phyloP scores from a whole-genome alignment of 2,329 filamentous ascomycete species.

The Fusarium marasasianum region DNA sequence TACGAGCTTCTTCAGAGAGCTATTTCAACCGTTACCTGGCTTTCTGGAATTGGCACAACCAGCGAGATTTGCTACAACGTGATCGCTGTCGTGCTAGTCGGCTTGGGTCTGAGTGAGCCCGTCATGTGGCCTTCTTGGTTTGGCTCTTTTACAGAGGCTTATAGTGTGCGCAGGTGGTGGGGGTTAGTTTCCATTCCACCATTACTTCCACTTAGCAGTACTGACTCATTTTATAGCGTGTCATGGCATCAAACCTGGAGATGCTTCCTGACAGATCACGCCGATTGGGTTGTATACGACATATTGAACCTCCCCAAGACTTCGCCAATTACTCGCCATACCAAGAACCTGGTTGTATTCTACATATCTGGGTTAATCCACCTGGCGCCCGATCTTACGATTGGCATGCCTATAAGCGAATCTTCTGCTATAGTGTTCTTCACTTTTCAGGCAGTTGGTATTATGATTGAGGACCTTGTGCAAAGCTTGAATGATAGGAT shows the following conservation, averaged over 20 bases:
- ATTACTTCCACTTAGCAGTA: accelerated
- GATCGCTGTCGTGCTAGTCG: not conserved
- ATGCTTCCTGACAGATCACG: not conserved
- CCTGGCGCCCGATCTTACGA: not conserved
- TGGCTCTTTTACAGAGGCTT: not conserved
- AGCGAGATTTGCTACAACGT: not conserved
- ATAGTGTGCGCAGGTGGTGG: not conserved
- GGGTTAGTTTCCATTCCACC: not conserved
- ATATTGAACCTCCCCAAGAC: not conserved
- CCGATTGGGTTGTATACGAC: not conserved
- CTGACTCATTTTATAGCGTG: not conserved
- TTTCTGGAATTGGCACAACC: not conserved
- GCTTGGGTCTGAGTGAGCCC: not conserved
- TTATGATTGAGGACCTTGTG: not conserved
- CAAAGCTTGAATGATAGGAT: not conserved
- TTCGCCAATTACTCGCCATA: not conserved
- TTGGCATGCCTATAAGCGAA: not conserved
- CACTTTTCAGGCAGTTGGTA: not conserved
- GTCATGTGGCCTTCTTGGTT: not conserved
- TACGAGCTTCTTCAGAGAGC: not conserved
- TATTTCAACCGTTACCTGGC: not conserved
- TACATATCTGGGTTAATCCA: not conserved
- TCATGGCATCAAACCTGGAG: not conserved
- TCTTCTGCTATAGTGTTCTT: not conserved
- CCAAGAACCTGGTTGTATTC: not conserved